Evolutionary conservation across 208 protist genomes (phyloP).

Genomic region (Trichomonas vaginalis): DNA sequence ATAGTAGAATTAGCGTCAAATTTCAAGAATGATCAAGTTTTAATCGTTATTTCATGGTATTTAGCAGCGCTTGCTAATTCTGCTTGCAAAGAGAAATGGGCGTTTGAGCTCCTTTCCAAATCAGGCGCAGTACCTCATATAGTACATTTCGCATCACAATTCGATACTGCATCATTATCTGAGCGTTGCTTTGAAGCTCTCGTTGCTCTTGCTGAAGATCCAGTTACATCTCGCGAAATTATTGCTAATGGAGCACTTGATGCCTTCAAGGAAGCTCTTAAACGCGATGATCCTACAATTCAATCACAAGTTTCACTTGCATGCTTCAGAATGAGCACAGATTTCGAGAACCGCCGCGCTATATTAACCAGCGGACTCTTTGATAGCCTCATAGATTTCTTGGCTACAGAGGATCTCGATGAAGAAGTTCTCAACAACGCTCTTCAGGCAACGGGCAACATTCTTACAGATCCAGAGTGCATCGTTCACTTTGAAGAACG

Average conservation of each 20-base stretch:
- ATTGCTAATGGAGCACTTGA: neutral
- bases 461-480: neutral
- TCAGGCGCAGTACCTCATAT: neutral
- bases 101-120: neutral
- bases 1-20: neutral
- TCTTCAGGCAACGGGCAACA: neutral
- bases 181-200: slow-evolving; percentile 3
- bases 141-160: neutral
- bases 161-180: neutral
- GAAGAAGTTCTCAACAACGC: slow-evolving; percentile 3
- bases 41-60: slow-evolving; percentile 18
- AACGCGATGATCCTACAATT: neutral
- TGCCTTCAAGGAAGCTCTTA: neutral
- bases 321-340: neutral
- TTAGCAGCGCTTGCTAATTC: neutral
- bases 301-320: slow-evolving; percentile 13
- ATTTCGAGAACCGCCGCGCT: neutral
- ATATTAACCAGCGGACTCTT: neutral
- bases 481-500: neutral
- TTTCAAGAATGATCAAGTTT: slow-evolving; percentile 18
- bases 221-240: slow-evolving; percentile 4
- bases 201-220: neutral
- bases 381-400: neutral
- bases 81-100: neutral
- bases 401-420: neutral